A percentile compares a stretch with the other conserved stretches of the same genome.
Conservation (phyloP, 1,284 basidiomycete genomes). For the Fomitopsis betulina region DNA sequence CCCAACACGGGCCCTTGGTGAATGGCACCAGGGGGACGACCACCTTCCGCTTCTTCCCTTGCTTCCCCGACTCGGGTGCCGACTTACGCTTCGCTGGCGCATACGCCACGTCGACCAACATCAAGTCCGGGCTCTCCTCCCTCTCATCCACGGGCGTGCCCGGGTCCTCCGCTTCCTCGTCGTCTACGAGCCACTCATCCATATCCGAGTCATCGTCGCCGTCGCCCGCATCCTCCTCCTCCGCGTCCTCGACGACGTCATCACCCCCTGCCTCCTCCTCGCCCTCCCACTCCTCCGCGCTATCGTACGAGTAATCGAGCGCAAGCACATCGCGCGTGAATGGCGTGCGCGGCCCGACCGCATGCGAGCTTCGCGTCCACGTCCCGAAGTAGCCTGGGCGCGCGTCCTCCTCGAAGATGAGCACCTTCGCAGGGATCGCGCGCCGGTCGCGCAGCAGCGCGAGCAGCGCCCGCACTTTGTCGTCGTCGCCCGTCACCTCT, state of each 20-base stretch:
- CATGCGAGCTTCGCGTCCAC: slow-evolving; percentile 71
- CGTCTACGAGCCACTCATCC: slow-evolving; percentile 76
- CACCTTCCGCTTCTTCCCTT: slow-evolving; percentile 62
- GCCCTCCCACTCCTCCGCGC: slow-evolving; percentile 74
- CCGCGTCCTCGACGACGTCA: slow-evolving; percentile 65
- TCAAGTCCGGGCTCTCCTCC: slow-evolving; percentile 33
- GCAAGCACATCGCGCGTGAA: slow-evolving; percentile 64
- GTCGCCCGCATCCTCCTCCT: slow-evolving; percentile 51
- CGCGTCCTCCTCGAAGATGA: slow-evolving; percentile 73
- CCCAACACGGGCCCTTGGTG: slow-evolving; percentile 75
- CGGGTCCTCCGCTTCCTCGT: slow-evolving; percentile 56
- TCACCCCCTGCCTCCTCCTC: slow-evolving; percentile 73
- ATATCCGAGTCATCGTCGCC: slow-evolving; percentile 63
- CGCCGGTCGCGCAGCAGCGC: slow-evolving; percentile 51
- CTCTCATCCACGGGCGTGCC: slow-evolving; percentile 36
- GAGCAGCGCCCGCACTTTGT: slow-evolving; percentile 52
- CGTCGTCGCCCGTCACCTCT: slow-evolving; percentile 66
- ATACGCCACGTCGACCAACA: slow-evolving; percentile 31
- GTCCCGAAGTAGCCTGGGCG: slow-evolving; percentile 86
- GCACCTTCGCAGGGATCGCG: slow-evolving; percentile 62
- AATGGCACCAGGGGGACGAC: slow-evolving; percentile 74
- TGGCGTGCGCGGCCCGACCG: slow-evolving; percentile 72
- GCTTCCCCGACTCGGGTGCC: slow-evolving; percentile 31
- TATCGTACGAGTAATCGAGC: slow-evolving; percentile 81
- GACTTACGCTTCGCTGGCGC: slow-evolving; percentile 51